Evolutionary conservation across 495 filamentous ascomycete species (phyloP).

Genomic region (Emericellopsis terricola): DNA sequence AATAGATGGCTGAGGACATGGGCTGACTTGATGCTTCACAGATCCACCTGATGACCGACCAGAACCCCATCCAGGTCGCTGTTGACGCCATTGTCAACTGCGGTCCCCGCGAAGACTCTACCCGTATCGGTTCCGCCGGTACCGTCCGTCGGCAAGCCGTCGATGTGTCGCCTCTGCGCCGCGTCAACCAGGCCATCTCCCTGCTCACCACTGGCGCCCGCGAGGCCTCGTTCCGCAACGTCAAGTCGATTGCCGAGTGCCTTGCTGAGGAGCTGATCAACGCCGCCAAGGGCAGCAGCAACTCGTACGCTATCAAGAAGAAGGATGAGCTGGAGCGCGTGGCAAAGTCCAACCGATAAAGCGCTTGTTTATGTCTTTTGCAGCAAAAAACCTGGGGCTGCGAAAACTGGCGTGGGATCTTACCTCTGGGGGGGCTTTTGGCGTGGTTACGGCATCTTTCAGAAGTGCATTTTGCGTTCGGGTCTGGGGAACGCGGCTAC

Average conservation of each 20-base stretch:
- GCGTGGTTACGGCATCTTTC: constrained; percentile 3
- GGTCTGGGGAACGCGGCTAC: constrained; percentile 3
- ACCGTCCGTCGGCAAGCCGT: constrained; percentile 99
- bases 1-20: too few relatives aligned
- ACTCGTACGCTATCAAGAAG: constrained; percentile 99
- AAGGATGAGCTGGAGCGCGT: constrained; percentile 99
- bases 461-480: constrained; percentile 5
- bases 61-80: constrained; percentile 99
- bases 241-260: constrained; percentile 97
- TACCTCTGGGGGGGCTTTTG: constrained; percentile 4
- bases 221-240: constrained; percentile 95
- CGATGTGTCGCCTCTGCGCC: constrained; percentile 97
- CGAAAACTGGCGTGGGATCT: constrained; percentile 4
- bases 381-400: neutral
- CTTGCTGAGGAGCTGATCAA: constrained; percentile 99
- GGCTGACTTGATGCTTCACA: constrained; percentile 13
- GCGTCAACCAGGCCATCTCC: constrained; percentile 98
- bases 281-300: constrained; percentile 98
- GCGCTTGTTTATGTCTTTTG: neutral
- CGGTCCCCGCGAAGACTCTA: constrained; percentile 97
- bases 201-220: constrained; percentile 94
- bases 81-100: constrained; percentile 99
- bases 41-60: constrained; percentile 99
- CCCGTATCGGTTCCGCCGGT: constrained; percentile 97
- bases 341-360: constrained; percentile 98